phyloP scores from a whole-genome alignment of 2,329 filamentous ascomycete genomes.

The Colletotrichum echinochloae region DNA sequence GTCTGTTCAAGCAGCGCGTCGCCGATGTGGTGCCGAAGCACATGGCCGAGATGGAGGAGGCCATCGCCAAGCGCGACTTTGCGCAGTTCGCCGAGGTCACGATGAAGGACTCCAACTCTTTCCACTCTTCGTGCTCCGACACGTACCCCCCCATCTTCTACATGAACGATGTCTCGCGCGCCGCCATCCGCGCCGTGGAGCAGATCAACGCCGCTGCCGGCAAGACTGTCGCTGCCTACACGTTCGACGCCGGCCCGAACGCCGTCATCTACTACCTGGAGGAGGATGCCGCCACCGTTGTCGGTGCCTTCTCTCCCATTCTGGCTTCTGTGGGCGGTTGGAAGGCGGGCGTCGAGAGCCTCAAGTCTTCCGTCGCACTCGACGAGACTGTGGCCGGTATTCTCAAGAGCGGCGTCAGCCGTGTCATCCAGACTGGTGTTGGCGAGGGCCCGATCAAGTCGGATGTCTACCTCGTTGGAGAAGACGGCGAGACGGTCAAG shows the following conservation, averaged over 20 bases:
- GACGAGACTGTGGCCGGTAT: slow-evolving; percentile 74
- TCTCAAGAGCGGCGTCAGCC: slow-evolving; percentile 83
- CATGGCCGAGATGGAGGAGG: slow-evolving; percentile 88
- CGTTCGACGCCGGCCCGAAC: slow-evolving; percentile 97
- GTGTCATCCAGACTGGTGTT: slow-evolving; percentile 91
- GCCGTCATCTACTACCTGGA: slow-evolving; percentile 96
- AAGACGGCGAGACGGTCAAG: slow-evolving; percentile 66
- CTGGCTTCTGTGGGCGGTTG: slow-evolving; percentile 76
- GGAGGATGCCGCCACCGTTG: slow-evolving; percentile 77
- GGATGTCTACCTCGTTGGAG: slow-evolving; percentile 79
- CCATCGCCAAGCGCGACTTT: slow-evolving; percentile 84
- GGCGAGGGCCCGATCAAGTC: slow-evolving; percentile 89
- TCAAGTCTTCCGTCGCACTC: slow-evolving; percentile 67
- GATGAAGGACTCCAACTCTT: slow-evolving; percentile 97
- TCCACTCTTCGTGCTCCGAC: slow-evolving; percentile 95
- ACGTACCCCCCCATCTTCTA: slow-evolving; percentile 99
- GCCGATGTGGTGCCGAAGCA: slow-evolving; percentile 81
- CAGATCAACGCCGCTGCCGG: slow-evolving; percentile 85
- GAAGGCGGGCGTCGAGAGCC: slow-evolving; percentile 69
- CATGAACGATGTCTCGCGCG: slow-evolving; percentile 92
- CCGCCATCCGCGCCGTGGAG: slow-evolving; percentile 90
- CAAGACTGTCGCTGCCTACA: slow-evolving; percentile 89
- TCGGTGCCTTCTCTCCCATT: slow-evolving; percentile 81
- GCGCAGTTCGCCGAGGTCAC: slow-evolving; percentile 87
- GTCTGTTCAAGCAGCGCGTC: slow-evolving; percentile 85